A percentile compares a stretch with the other conserved stretches of the same genome.
Conservation (phyloP, 495 filamentous ascomycete species). For the Penicillium odoratum region DNA sequence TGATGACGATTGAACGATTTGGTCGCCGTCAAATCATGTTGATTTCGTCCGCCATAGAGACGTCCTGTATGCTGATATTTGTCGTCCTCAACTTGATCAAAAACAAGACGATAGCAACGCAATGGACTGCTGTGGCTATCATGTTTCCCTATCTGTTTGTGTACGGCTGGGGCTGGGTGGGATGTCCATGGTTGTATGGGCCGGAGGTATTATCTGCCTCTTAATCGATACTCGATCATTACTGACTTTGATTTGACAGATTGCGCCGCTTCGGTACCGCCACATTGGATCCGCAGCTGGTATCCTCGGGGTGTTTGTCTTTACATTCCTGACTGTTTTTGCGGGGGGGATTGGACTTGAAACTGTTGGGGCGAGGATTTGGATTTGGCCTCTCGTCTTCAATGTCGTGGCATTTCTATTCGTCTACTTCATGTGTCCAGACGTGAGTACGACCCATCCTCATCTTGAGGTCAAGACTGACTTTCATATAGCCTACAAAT, state of each 20-base stretch:
- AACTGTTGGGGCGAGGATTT: conserved; percentile 26
- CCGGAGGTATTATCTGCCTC: conserved; percentile 14
- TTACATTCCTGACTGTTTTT: conserved; percentile 34
- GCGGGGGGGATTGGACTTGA: conserved; percentile 31
- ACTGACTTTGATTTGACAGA: conserved; percentile 3
- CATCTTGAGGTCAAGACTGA: background rate
- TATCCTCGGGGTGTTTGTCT: conserved; percentile 29
- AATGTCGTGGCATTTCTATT: conserved; percentile 13
- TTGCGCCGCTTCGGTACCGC: conserved; percentile 28
- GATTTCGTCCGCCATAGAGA: conserved; percentile 17
- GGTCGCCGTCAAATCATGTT: conserved; percentile 32
- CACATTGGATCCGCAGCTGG: conserved; percentile 30
- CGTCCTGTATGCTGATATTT: conserved; percentile 28
- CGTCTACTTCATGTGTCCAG: conserved; percentile 25
- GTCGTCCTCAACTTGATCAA: conserved; percentile 16
- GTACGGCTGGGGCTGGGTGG: conserved; percentile 30
- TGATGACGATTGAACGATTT: background rate
- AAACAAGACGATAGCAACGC: conserved; percentile 16
- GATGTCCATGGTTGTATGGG: conserved; percentile 31
- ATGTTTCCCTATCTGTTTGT: conserved; percentile 25
- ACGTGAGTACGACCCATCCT: background rate
- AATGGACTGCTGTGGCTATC: conserved; percentile 22
- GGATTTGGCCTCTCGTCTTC: conserved; percentile 28
- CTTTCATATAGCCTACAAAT: background rate
- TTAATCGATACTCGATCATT: background rate